These are phyloP conservation scores for Plantago coronopus DNA, from an alignment of 305 asterid species.

Conservation along the genomic window DNA sequence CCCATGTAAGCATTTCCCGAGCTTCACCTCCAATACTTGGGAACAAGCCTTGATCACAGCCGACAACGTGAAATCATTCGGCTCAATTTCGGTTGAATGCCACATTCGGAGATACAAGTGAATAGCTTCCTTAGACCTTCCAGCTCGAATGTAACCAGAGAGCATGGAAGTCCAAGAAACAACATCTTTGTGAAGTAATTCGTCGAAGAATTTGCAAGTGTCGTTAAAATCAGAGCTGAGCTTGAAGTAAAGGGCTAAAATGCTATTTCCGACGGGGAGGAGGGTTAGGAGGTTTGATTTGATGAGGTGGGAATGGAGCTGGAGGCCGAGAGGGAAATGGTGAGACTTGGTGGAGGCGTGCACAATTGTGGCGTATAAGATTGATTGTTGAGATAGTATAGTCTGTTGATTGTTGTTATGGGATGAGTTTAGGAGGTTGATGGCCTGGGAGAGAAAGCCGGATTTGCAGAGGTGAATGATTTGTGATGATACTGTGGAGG, in stretches of 20 bases:
- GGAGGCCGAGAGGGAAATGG: conserved; percentile 53
- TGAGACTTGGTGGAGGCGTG: conserved; percentile 51
- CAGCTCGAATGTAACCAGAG: conserved; percentile 65
- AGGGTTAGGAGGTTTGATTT: conserved; percentile 64
- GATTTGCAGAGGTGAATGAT: conserved; percentile 53
- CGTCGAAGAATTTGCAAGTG: conserved; percentile 45
- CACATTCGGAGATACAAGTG: conserved; percentile 45
- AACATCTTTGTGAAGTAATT: conserved; percentile 57
- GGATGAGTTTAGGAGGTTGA: conserved; percentile 42
- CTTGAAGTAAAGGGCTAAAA: conserved; percentile 66
- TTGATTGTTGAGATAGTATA: too few species aligned
- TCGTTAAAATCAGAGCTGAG: conserved; percentile 36
- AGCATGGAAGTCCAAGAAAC: conserved; percentile 91
- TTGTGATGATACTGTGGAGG: too few species aligned
- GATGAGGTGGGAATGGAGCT: conserved; percentile 63
- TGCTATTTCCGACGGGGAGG: conserved; percentile 75
- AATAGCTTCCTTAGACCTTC: conserved; percentile 43
- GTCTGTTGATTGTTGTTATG: conserved; percentile 17
- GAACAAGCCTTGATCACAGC: conserved; percentile 68
- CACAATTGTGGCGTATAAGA: conserved; percentile 45
- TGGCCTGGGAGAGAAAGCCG: conserved; percentile 41
- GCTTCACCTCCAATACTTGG: conserved; percentile 37
- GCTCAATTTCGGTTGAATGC: conserved; percentile 39
- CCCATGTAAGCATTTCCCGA: conserved; percentile 57
- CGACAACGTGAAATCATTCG: conserved; percentile 61